Percentiles rank a stretch among this genome's conserved stretches.
phyloP scores from a whole-genome alignment of 305 asterid genomes.

The Fraxinus sp. region DNA sequence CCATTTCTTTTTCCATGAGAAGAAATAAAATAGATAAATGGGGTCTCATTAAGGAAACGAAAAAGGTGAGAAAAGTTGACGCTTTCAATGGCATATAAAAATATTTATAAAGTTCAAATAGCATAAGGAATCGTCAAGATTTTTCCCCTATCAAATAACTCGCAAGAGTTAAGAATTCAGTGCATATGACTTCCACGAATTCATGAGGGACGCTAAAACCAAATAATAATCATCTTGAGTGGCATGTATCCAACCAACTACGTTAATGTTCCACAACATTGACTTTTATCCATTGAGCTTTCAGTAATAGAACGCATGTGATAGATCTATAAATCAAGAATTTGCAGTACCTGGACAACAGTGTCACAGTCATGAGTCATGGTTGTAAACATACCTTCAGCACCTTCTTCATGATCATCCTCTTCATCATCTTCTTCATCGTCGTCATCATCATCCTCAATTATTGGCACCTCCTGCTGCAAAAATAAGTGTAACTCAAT shows the following conservation, averaged over 20 bases:
- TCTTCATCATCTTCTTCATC: conserved; percentile 70
- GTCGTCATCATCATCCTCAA: conserved; percentile 61
- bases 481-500: conserved; percentile 16
- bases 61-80: neutral
- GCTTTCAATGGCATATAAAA: neutral
- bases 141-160: neutral
- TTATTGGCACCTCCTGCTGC: conserved; percentile 57
- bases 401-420: conserved; percentile 58
- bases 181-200: neutral
- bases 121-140: neutral
- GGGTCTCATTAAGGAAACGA: neutral
- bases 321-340: neutral
- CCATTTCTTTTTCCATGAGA: neutral
- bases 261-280: neutral
- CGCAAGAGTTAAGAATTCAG: neutral
- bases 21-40: neutral
- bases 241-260: conserved; percentile 1
- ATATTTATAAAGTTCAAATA: neutral
- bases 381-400: conserved; percentile 50
- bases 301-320: neutral
- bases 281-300: neutral
- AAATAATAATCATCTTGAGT: neutral
- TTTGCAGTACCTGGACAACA: neutral
- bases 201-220: neutral
- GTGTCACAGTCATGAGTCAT: neutral